These are phyloP conservation scores for Phaeosphaeria sp. DNA, from an alignment of 2,329 filamentous ascomycete species.

Conservation along the genomic window DNA sequence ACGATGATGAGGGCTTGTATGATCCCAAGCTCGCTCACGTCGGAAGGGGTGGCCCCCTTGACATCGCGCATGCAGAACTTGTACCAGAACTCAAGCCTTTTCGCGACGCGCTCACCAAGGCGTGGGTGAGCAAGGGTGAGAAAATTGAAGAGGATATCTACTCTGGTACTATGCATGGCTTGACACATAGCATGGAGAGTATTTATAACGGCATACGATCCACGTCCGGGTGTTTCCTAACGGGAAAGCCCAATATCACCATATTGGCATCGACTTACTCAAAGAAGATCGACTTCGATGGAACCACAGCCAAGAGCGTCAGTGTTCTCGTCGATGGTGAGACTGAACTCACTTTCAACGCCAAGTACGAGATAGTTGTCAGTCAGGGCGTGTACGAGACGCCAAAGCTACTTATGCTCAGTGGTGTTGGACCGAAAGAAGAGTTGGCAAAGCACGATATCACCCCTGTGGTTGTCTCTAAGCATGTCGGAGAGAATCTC, in stretches of 20 bases:
- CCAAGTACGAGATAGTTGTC: slow-evolving; percentile 22
- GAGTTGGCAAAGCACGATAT: slow-evolving; percentile 62
- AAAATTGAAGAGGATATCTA: slow-evolving; percentile 62
- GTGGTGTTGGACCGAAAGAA: slow-evolving; percentile 62
- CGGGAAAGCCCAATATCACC: slow-evolving; percentile 62
- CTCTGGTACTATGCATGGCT: slow-evolving; percentile 61
- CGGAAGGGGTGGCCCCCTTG: slow-evolving; percentile 59
- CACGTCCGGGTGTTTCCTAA: slow-evolving; percentile 59
- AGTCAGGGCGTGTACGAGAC: slow-evolving; percentile 62
- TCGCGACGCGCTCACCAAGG: slow-evolving; percentile 57
- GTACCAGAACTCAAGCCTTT: slow-evolving; percentile 60
- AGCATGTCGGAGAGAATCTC: slow-evolving; percentile 68
- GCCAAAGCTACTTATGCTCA: slow-evolving; percentile 67
- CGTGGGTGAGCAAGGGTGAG: slow-evolving; percentile 62
- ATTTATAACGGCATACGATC: slow-evolving; percentile 66
- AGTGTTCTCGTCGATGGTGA: slow-evolving; percentile 53
- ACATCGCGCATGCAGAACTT: slow-evolving; percentile 62
- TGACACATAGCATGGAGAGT: slow-evolving; percentile 61
- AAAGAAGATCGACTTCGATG: slow-evolving; percentile 62
- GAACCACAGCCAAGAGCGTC: slow-evolving; percentile 54
- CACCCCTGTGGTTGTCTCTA: slow-evolving; percentile 58
- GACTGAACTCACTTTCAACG: slow-evolving; percentile 46
- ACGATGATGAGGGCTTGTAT: slow-evolving; percentile 60
- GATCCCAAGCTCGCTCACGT: slow-evolving; percentile 57
- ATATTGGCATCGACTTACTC: slow-evolving; percentile 57